These are phyloP conservation scores for Pyrenula aspistea DNA, from an alignment of 495 filamentous ascomycete genomes.

Conservation along the genomic window DNA sequence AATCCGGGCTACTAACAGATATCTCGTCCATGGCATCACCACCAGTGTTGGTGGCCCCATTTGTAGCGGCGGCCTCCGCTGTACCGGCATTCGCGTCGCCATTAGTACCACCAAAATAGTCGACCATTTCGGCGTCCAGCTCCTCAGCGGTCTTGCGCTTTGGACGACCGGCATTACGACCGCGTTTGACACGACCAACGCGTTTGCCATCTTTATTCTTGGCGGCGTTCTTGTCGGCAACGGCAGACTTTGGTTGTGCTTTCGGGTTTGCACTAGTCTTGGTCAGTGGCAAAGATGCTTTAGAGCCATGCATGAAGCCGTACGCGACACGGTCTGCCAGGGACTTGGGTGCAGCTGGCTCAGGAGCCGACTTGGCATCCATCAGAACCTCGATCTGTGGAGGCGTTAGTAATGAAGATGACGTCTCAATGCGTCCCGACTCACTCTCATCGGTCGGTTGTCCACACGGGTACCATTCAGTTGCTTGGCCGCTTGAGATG, in stretches of 20 bases:
- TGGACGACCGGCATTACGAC: slow-evolving; percentile 44
- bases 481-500: slow-evolving; percentile 66
- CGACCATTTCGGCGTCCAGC: slow-evolving; percentile 86
- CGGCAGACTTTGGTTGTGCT: slow-evolving; percentile 72
- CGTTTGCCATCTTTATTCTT: slow-evolving; percentile 19
- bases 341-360: slow-evolving; percentile 52
- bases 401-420: slow-evolving; percentile 11
- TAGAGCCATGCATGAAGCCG: slow-evolving; percentile 18
- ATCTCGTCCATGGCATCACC: slow-evolving; percentile 46
- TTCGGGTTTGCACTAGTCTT: slow-evolving; percentile 45
- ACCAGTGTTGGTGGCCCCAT: slow-evolving; percentile 18
- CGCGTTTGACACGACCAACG: slow-evolving; percentile 29
- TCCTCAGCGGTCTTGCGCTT: slow-evolving; percentile 87
- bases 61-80: slow-evolving; percentile 25
- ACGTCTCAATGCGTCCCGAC: slow-evolving; percentile 1
- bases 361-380: slow-evolving; percentile 56
- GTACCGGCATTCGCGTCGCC: slow-evolving; percentile 24
- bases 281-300: slow-evolving; percentile 10
- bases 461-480: slow-evolving; percentile 84
- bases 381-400: slow-evolving; percentile 78
- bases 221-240: slow-evolving; percentile 47
- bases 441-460: slow-evolving; percentile 79
- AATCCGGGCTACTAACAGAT: slow-evolving; percentile 18
- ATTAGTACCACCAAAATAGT: slow-evolving; percentile 56
- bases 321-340: slow-evolving; percentile 81